Conservation (phyloP, 2,329 filamentous ascomycete species). For the Talaromyces islandicus region DNA sequence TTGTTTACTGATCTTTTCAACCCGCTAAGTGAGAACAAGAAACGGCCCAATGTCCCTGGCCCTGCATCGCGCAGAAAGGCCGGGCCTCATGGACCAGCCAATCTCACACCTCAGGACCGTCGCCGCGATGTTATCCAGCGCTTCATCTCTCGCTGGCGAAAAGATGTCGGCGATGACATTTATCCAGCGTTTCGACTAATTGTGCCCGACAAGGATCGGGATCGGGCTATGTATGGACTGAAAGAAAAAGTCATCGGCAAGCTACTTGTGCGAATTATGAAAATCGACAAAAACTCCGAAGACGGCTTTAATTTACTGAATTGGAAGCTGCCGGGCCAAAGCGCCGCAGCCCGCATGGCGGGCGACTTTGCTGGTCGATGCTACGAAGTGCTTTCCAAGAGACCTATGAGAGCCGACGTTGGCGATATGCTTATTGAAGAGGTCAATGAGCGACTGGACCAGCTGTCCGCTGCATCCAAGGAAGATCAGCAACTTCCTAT, state of each 20-base stretch:
- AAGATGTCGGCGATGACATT: conserved; percentile 83
- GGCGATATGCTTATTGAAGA: conserved; percentile 82
- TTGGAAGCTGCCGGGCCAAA: conserved; percentile 83
- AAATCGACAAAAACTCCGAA: conserved; percentile 83
- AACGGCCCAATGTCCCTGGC: conserved; percentile 51
- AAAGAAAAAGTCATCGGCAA: conserved; percentile 91
- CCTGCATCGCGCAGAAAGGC: conserved; percentile 47
- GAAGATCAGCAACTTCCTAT: conserved; percentile 82
- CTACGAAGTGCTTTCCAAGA: conserved; percentile 77
- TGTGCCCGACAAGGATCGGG: conserved; percentile 84
- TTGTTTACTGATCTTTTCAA: conserved; percentile 76
- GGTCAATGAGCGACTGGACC: conserved; percentile 80
- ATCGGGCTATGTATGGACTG: conserved; percentile 85
- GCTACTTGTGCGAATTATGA: conserved; percentile 84
- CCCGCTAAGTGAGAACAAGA: conserved; percentile 70
- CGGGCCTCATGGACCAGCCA: conserved; percentile 51
- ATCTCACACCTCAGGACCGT: conserved; percentile 69
- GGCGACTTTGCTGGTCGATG: conserved; percentile 92
- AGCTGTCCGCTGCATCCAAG: conserved; percentile 65
- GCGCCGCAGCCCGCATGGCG: conserved; percentile 57
- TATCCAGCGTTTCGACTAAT: conserved; percentile 91
- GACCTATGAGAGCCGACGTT: conserved; percentile 66
- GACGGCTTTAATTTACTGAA: conserved; percentile 80
- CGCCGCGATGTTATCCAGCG: conserved; percentile 74
- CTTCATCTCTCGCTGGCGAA: conserved; percentile 82